These are phyloP conservation scores for Tylopilus plumbeoviolaceoides DNA, from an alignment of 768 basidiomycete species.

Conservation along the genomic window DNA sequence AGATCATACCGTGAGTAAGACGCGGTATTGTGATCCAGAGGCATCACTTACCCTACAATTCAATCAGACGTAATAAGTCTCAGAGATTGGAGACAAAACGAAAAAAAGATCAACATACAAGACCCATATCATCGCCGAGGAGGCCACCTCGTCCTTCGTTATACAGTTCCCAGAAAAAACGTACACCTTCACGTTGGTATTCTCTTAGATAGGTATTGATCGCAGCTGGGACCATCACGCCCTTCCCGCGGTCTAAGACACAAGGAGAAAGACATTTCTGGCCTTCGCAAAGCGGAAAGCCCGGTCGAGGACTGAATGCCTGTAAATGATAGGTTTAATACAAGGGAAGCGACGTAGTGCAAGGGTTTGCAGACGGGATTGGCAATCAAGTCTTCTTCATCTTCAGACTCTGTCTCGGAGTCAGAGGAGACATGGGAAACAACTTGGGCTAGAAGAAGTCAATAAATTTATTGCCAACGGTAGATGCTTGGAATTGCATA, in stretches of 20 bases:
- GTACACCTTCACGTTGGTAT: constrained; percentile 85
- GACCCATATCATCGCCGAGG: constrained; percentile 96
- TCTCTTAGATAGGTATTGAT: constrained; percentile 87
- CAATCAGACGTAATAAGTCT: not conserved
- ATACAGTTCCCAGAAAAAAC: constrained; percentile 78
- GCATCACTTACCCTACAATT: constrained; percentile 24
- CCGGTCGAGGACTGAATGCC: constrained; percentile 48
- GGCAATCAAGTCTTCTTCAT: constrained; percentile 29
- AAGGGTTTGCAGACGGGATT: constrained; percentile 27
- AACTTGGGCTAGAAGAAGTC: not conserved
- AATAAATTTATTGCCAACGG: not conserved
- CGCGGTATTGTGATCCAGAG: not conserved
- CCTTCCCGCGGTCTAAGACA: constrained; percentile 44
- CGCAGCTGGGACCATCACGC: constrained; percentile 54
- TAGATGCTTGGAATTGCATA: constrained; percentile 17
- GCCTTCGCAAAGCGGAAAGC: constrained; percentile 44
- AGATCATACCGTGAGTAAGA: constrained; percentile 6
- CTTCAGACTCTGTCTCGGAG: constrained; percentile 47
- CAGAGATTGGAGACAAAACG: not conserved
- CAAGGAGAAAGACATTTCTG: constrained; percentile 45
- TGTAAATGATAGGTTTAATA: constrained; percentile 17
- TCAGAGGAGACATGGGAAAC: constrained; percentile 9
- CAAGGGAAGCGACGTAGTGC: not conserved
- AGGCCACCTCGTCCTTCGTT: constrained; percentile 67
- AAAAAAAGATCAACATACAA: constrained; percentile 38